A percentile compares a stretch with the other conserved stretches of the same genome.
Evolutionary conservation across 352 stramenopile species (phyloP).

Genomic region (Phytopythium delawarense): DNA sequence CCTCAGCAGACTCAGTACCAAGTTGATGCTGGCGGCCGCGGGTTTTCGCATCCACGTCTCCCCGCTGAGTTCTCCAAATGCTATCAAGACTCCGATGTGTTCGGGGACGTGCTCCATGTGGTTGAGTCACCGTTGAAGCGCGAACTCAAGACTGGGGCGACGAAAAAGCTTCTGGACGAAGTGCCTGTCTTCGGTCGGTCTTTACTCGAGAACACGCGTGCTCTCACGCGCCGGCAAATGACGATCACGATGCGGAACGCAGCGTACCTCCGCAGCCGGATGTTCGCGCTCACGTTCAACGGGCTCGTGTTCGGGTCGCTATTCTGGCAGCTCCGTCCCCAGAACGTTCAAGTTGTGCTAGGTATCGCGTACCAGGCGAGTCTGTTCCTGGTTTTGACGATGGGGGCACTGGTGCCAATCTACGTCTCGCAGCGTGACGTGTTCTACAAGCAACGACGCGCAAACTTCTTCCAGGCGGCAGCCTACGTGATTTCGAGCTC

Average conservation of each 20-base stretch:
- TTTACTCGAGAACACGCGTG: neutral
- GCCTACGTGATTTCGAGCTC: constrained; percentile 55
- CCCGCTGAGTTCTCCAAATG: constrained; percentile 44
- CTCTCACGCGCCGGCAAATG: neutral
- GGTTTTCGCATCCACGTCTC: neutral
- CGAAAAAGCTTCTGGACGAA: neutral
- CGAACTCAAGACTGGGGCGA: neutral
- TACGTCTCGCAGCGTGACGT: constrained; percentile 54
- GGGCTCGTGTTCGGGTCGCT: constrained; percentile 10
- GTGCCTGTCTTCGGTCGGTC: neutral
- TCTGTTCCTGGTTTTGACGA: constrained; percentile 72
- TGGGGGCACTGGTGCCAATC: constrained; percentile 58
- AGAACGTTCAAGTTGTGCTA: constrained; percentile 21
- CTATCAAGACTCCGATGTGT: neutral
- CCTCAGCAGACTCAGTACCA: neutral
- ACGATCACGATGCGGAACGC: neutral
- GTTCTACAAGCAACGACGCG: constrained; percentile 16
- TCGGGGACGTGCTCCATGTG: neutral
- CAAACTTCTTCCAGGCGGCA: constrained; percentile 82
- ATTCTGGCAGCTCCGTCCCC: constrained; percentile 17
- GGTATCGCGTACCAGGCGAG: constrained; percentile 60
- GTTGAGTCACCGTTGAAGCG: neutral
- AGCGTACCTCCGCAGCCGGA: neutral
- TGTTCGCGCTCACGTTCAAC: constrained; percentile 1
- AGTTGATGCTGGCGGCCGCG: neutral